Conservation (phyloP, 441 rosid genomes). For the Macaranga tanarius region DNA sequence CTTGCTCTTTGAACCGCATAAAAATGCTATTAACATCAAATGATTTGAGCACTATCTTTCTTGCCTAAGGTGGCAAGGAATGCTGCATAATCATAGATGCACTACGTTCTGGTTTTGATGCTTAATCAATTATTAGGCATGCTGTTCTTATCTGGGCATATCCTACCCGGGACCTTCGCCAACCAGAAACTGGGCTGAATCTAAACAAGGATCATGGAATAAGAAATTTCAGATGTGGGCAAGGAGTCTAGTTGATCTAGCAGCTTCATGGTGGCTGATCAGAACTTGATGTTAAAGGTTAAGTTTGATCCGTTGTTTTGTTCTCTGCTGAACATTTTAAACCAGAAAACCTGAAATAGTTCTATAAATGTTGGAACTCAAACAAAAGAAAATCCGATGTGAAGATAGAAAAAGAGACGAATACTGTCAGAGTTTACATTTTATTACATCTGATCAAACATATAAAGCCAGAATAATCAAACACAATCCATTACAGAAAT, state of each 20-base stretch:
- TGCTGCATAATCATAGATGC: background rate
- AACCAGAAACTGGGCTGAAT: background rate
- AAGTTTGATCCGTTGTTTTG: background rate
- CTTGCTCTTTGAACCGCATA: background rate
- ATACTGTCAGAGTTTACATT: background rate
- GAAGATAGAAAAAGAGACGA: background rate
- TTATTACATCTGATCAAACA: conserved; percentile 5
- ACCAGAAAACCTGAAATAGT: background rate
- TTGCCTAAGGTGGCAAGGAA: background rate
- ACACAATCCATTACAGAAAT: background rate
- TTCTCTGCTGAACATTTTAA: background rate
- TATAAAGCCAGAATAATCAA: background rate
- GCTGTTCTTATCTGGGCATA: background rate
- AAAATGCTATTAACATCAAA: too few species aligned
- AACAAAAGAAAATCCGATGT: background rate
- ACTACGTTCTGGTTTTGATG: background rate
- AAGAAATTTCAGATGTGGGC: too few species aligned
- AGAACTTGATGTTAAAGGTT: background rate
- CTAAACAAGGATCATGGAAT: background rate
- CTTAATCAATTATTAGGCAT: background rate
- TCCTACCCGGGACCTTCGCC: too few species aligned
- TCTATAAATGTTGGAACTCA: background rate
- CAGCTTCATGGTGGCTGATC: background rate
- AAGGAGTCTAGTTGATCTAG: background rate
- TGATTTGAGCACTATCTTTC: background rate